phyloP scores from a whole-genome alignment of 345 rosid genomes.

The Lenwebbia sp. region DNA sequence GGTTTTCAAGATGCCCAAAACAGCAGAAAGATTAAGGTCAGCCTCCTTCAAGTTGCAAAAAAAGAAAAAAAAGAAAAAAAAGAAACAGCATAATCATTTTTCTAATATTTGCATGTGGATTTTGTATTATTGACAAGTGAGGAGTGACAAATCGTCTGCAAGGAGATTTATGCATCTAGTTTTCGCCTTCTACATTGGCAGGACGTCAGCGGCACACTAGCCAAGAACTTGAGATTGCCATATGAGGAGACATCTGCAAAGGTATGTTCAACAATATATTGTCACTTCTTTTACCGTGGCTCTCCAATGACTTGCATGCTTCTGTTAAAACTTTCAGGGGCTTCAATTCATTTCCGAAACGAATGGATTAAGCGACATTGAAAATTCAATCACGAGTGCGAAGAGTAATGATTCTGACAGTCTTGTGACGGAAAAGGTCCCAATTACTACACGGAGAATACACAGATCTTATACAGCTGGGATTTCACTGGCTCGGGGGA shows the following conservation, averaged over 20 bases:
- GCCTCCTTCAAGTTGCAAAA: neutral
- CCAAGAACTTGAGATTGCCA: conserved; percentile 29
- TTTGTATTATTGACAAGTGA: neutral
- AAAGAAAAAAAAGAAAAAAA: neutral
- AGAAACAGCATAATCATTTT: neutral
- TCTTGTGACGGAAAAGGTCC: conserved; percentile 12
- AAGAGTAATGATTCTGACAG: conserved; percentile 13
- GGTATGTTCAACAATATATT: conserved; percentile 13
- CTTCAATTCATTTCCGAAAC: conserved; percentile 61
- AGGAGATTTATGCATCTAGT: neutral
- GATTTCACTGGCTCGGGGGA: conserved; percentile 41
- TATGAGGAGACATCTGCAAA: conserved; percentile 33
- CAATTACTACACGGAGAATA: conserved; percentile 28
- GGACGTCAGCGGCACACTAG: conserved; percentile 44
- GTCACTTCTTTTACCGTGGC: neutral
- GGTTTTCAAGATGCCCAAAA: conserved; percentile 40
- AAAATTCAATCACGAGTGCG: conserved; percentile 9
- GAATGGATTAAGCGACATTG: conserved; percentile 10
- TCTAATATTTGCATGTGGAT: neutral
- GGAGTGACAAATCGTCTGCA: neutral
- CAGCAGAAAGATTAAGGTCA: conserved; percentile 40
- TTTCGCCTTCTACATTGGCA: conserved; percentile 8
- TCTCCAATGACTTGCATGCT: neutral
- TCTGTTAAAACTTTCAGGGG: conserved; percentile 40
- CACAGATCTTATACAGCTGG: conserved; percentile 66